These are phyloP conservation scores for Lodderomyces metapsilosis DNA, from an alignment of 1,139 yeast genomes.

Conservation along the genomic window DNA sequence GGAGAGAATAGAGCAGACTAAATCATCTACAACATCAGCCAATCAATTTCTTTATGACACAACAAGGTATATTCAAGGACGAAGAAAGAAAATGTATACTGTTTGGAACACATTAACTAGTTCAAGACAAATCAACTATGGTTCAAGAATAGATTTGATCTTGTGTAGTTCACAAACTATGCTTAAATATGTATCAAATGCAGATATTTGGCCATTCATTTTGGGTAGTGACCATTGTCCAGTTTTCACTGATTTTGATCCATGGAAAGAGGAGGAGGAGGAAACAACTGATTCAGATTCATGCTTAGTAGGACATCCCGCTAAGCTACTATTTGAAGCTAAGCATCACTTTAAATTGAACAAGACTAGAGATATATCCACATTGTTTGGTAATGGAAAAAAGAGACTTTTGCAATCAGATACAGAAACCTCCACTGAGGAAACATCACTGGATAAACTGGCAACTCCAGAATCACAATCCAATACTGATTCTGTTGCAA, in stretches of 20 bases:
- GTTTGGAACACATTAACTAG: slow-evolving; percentile 87
- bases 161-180: slow-evolving; percentile 12
- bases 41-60: slow-evolving; percentile 56
- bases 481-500: neutral
- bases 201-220: slow-evolving; percentile 67
- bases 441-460: neutral
- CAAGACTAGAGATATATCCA: slow-evolving; percentile 51
- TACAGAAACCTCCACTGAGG: neutral
- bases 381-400: slow-evolving; percentile 35
- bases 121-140: slow-evolving; percentile 80
- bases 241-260: slow-evolving; percentile 63
- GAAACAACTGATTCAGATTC: slow-evolving; percentile 1
- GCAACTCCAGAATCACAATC: slow-evolving; percentile 1
- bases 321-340: slow-evolving; percentile 54
- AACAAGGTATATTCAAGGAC: slow-evolving; percentile 57
- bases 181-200: slow-evolving; percentile 29
- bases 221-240: slow-evolving; percentile 97
- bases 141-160: slow-evolving; percentile 84
- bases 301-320: neutral
- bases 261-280: slow-evolving; percentile 13
- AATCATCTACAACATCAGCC: neutral
- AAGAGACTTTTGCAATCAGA: slow-evolving; percentile 7
- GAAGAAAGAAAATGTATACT: slow-evolving; percentile 69
- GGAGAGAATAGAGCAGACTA: slow-evolving; percentile 2
- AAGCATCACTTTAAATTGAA: slow-evolving; percentile 47